These are phyloP conservation scores for Pilobolus umbonatus DNA, from an alignment of 192 early-diverging fungal genomes.

Conservation along the genomic window DNA sequence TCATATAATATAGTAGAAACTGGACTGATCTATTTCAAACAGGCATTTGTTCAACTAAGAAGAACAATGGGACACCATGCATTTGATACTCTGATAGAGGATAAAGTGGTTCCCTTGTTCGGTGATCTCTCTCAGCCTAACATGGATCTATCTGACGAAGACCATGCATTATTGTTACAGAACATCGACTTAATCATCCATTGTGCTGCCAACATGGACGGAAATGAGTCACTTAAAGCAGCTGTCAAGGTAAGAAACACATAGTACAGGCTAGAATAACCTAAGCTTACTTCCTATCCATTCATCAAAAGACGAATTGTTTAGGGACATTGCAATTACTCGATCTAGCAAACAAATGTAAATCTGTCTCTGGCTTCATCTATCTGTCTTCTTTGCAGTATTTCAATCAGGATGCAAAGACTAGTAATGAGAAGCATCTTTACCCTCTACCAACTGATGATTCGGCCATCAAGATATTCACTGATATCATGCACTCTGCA, in stretches of 20 bases:
- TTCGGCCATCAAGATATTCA: constrained; percentile 18
- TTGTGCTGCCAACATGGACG: constrained; percentile 44
- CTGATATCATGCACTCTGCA: neutral
- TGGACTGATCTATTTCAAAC: neutral
- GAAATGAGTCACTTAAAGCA: constrained; percentile 40
- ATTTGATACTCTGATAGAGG: constrained; percentile 34
- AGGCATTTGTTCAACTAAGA: constrained; percentile 40
- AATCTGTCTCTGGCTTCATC: constrained; percentile 22
- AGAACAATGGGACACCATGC: constrained; percentile 22
- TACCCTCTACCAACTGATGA: constrained; percentile 11
- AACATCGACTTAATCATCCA: constrained; percentile 41
- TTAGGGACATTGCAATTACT: constrained; percentile 23
- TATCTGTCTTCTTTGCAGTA: constrained; percentile 25
- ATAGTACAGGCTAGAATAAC: neutral
- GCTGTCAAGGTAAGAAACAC: constrained; percentile 39
- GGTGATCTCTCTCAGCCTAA: constrained; percentile 36
- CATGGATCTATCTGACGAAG: constrained; percentile 31
- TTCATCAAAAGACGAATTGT: constrained; percentile 21
- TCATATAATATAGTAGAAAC: neutral
- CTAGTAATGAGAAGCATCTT: neutral
- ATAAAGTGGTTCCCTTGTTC: constrained; percentile 39
- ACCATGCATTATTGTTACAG: constrained; percentile 34
- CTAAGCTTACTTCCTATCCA: neutral
- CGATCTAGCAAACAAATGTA: constrained; percentile 30
- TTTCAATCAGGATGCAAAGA: neutral